phyloP scores from a whole-genome alignment of 352 stramenopile genomes.

The Phytopythium helicoides region DNA sequence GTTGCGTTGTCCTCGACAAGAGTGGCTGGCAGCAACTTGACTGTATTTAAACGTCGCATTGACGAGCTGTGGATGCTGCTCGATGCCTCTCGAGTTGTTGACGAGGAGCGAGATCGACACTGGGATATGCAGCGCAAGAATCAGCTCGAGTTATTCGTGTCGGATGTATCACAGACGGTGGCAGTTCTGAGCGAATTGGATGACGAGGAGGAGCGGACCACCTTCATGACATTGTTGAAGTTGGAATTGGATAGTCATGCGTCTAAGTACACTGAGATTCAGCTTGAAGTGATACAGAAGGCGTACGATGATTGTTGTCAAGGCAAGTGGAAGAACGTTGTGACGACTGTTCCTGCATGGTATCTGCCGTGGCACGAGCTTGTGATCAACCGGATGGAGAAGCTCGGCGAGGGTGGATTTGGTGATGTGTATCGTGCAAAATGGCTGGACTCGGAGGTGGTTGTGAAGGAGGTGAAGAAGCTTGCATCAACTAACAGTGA shows the following conservation, averaged over 20 bases:
- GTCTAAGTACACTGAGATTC: neutral
- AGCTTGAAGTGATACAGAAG: constrained; percentile 4
- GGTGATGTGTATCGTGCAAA: constrained; percentile 9
- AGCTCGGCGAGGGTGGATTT: constrained; percentile 1
- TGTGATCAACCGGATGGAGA: neutral
- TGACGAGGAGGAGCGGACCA: neutral
- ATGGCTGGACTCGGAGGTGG: constrained; percentile 17
- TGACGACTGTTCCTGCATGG: neutral
- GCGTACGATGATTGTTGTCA: neutral
- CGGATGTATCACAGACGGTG: constrained; percentile 1
- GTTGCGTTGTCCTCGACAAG: neutral
- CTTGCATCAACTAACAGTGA: neutral
- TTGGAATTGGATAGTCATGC: neutral
- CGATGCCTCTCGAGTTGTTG: neutral
- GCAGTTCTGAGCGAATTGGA: constrained; percentile 1
- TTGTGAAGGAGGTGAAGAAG: constrained; percentile 17
- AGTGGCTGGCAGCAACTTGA: neutral
- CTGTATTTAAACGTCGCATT: neutral
- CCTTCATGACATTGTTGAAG: constrained; percentile 1
- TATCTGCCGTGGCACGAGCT: constrained; percentile 7
- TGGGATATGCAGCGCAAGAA: constrained; percentile 2
- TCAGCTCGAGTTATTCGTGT: constrained; percentile 5
- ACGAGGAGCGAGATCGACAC: neutral
- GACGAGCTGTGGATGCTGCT: neutral
- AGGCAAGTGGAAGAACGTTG: neutral